Evolutionary conservation across 371 early-diverging fungal genomes (phyloP).

Genomic region (Syncephalastrum racemosum): DNA sequence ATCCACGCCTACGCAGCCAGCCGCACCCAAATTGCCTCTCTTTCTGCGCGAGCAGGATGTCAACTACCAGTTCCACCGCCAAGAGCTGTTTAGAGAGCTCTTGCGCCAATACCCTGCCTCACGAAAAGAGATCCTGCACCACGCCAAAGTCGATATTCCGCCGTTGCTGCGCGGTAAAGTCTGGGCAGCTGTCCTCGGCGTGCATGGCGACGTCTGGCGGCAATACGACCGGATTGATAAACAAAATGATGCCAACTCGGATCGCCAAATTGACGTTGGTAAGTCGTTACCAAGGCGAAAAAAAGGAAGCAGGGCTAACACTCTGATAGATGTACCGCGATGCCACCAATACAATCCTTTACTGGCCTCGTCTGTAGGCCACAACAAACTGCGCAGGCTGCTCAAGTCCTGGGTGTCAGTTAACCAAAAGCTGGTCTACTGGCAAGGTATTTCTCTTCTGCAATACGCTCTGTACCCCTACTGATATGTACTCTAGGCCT

Average conservation of each 20-base stretch:
- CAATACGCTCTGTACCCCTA: too few species aligned
- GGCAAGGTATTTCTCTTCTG: slow-evolving; percentile 68
- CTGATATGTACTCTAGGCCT: slow-evolving; percentile 48
- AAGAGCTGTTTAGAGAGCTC: slow-evolving; percentile 61
- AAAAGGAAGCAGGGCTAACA: neutral
- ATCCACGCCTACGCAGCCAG: slow-evolving; percentile 22
- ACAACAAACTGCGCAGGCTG: slow-evolving; percentile 66
- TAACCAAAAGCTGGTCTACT: slow-evolving; percentile 70
- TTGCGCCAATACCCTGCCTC: slow-evolving; percentile 72
- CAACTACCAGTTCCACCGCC: slow-evolving; percentile 67
- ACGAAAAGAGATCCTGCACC: slow-evolving; percentile 61
- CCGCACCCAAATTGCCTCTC: slow-evolving; percentile 31
- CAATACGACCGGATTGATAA: slow-evolving; percentile 63
- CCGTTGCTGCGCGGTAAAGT: slow-evolving; percentile 70
- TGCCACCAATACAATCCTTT: slow-evolving; percentile 85
- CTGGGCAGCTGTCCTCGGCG: slow-evolving; percentile 79
- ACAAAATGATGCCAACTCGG: slow-evolving; percentile 48
- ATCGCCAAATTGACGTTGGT: slow-evolving; percentile 67
- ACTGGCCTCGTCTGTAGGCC: slow-evolving; percentile 71
- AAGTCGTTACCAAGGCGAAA: slow-evolving; percentile 10
- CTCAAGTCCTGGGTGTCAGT: slow-evolving; percentile 71
- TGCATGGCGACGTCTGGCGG: slow-evolving; percentile 60
- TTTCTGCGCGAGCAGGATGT: slow-evolving; percentile 69
- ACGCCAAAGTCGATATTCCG: slow-evolving; percentile 76
- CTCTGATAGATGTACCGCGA: slow-evolving; percentile 71